phyloP scores from a whole-genome alignment of 2,329 filamentous ascomycete genomes.

The Cordyceps fumosorosea region DNA sequence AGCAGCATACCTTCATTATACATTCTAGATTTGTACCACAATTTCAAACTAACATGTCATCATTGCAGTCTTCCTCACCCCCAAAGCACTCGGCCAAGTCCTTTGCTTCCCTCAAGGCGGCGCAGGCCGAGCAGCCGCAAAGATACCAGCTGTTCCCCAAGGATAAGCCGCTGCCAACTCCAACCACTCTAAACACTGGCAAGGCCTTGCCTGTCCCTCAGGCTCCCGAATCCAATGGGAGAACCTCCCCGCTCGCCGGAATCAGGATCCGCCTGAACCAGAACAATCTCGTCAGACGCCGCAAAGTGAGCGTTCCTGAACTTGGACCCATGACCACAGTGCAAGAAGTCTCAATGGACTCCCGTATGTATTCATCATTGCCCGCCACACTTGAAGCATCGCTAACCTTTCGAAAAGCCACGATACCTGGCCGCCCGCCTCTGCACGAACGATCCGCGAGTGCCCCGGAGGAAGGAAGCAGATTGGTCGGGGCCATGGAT shows the following conservation, averaged over 20 bases:
- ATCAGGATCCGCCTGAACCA: slow-evolving; percentile 51
- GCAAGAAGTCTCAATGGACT: slow-evolving; percentile 62
- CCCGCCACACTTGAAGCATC: neutral
- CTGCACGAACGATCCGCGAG: slow-evolving; percentile 59
- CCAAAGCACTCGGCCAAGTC: slow-evolving; percentile 33
- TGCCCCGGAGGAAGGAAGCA: slow-evolving; percentile 41
- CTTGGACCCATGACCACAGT: slow-evolving; percentile 63
- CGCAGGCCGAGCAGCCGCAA: slow-evolving; percentile 42
- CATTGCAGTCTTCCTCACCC: slow-evolving; percentile 13
- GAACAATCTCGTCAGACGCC: slow-evolving; percentile 48
- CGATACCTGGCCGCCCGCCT: slow-evolving; percentile 59
- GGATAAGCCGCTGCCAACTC: slow-evolving; percentile 38
- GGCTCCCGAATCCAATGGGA: slow-evolving; percentile 21
- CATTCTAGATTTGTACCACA: slow-evolving; percentile 13
- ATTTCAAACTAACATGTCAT: slow-evolving; percentile 9
- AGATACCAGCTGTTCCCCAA: slow-evolving; percentile 58
- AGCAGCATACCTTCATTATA: slow-evolving; percentile 14
- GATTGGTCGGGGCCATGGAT: neutral
- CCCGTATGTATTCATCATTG: slow-evolving; percentile 45
- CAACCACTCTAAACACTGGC: slow-evolving; percentile 23
- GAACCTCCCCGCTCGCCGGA: slow-evolving; percentile 29
- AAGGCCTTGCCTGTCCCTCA: slow-evolving; percentile 25
- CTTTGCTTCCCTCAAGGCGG: slow-evolving; percentile 52
- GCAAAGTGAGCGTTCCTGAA: slow-evolving; percentile 59
- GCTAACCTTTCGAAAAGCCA: slow-evolving; percentile 40